These are phyloP conservation scores for Mucor sp. DNA, from an alignment of 371 early-diverging fungal genomes.

Conservation along the genomic window DNA sequence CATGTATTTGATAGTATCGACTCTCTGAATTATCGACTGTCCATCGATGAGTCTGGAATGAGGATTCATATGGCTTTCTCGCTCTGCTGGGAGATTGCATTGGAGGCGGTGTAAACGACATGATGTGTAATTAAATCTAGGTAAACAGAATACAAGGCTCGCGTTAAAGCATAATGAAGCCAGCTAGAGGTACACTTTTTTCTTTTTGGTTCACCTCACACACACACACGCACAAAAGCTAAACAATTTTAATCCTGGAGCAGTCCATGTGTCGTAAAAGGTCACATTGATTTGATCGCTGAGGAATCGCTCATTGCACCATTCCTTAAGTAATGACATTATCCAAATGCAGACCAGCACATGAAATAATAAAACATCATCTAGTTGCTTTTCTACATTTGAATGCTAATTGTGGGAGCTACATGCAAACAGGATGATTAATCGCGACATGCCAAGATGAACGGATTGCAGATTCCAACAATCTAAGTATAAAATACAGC, in stretches of 20 bases:
- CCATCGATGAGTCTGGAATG: constrained; percentile 1
- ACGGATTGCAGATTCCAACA: not conserved
- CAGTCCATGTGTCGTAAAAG: not conserved
- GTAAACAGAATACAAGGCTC: not conserved
- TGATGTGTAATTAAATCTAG: not conserved
- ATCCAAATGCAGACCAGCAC: not conserved
- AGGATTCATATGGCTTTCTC: not conserved
- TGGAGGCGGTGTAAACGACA: constrained; percentile 2
- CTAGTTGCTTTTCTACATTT: not conserved
- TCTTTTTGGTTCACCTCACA: not conserved
- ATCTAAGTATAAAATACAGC: not conserved
- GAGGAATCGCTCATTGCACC: not conserved
- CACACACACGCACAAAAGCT: not conserved
- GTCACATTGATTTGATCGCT: not conserved
- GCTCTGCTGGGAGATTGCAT: not conserved
- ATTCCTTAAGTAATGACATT: not conserved
- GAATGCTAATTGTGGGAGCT: not conserved
- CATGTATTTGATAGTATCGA: not conserved
- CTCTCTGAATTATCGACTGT: constrained; percentile 10
- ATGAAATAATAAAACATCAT: not conserved
- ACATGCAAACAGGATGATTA: not conserved
- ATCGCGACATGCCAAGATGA: not conserved
- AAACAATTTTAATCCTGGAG: not conserved
- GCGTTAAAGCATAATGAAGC: not conserved
- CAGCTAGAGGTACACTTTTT: not conserved